Conservation (phyloP, 1,284 basidiomycete species). For the Cryptococcus floricola region DNA sequence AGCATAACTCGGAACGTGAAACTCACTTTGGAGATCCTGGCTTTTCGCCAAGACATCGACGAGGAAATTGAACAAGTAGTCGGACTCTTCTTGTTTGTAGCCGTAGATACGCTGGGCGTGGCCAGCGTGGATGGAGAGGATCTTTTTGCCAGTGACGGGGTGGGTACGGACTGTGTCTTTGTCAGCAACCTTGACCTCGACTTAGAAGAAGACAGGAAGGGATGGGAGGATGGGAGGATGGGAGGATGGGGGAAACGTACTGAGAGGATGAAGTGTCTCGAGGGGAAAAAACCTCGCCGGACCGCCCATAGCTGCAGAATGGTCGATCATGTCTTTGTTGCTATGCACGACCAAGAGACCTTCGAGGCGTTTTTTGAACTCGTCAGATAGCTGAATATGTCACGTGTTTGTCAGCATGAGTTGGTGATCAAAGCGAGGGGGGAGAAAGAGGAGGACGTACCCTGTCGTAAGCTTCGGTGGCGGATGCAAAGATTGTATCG, state of each 20-base stretch:
- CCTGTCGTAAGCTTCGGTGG: conserved; percentile 60
- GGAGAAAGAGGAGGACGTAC: background rate
- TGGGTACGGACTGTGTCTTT: conserved; percentile 54
- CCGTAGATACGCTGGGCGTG: conserved; percentile 62
- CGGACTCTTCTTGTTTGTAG: conserved; percentile 61
- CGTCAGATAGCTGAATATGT: conserved; percentile 53
- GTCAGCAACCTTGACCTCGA: background rate
- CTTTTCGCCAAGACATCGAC: conserved; percentile 52
- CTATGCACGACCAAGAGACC: conserved; percentile 60
- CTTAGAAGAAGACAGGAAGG: background rate
- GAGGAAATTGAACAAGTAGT: conserved; percentile 58
- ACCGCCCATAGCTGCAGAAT: conserved; percentile 6
- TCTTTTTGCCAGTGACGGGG: conserved; percentile 65
- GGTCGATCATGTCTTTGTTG: conserved; percentile 12
- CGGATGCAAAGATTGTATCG: conserved; percentile 61
- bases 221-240: background rate
- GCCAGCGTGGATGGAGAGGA: conserved; percentile 59
- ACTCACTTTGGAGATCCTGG: conserved; percentile 47
- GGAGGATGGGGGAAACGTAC: background rate
- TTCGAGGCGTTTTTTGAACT: conserved; percentile 60
- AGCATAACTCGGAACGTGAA: background rate
- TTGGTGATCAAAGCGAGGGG: background rate
- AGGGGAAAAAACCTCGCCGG: conserved; percentile 7
- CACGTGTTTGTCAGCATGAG: too few relatives aligned
- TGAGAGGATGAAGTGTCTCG: conserved; percentile 7